phyloP scores from a whole-genome alignment of 768 basidiomycete genomes.

The Boletus rex-veris region DNA sequence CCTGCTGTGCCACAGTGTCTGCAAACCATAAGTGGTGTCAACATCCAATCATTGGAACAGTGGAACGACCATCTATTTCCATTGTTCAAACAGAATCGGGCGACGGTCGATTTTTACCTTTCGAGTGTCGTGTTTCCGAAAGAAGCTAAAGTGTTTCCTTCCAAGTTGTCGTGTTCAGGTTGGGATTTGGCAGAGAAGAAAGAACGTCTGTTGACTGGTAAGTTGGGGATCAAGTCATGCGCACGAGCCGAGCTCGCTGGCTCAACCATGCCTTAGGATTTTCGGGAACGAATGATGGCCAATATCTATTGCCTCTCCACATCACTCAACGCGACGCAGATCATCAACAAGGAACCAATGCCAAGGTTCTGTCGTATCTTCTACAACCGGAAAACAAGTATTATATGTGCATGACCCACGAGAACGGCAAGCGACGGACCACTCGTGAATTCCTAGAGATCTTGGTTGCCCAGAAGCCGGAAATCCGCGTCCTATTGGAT shows the following conservation, averaged over 20 bases:
- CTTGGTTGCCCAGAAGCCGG: constrained; percentile 34
- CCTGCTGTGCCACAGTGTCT: constrained; percentile 19
- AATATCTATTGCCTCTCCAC: constrained; percentile 36
- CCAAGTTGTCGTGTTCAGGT: constrained; percentile 32
- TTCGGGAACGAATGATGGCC: constrained; percentile 39
- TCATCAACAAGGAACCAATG: constrained; percentile 42
- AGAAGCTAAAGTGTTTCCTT: constrained; percentile 35
- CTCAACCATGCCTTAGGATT: constrained; percentile 24
- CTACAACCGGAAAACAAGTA: constrained; percentile 23
- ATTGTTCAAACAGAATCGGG: constrained; percentile 24
- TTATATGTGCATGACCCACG: constrained; percentile 13
- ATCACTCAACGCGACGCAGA: constrained; percentile 30
- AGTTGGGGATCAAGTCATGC: not conserved
- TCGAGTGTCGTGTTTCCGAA: constrained; percentile 38
- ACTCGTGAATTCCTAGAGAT: constrained; percentile 22
- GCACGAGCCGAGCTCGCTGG: not conserved
- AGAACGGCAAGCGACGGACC: constrained; percentile 13
- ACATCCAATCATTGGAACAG: constrained; percentile 29
- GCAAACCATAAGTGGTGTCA: constrained; percentile 18
- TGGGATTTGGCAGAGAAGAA: constrained; percentile 38
- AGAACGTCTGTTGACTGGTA: constrained; percentile 11
- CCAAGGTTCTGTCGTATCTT: constrained; percentile 33
- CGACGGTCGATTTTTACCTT: constrained; percentile 36
- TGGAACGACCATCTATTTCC: constrained; percentile 21
- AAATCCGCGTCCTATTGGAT: constrained; percentile 48